Evolutionary conservation across 2,329 filamentous ascomycete species (phyloP), one percentile per base, ranked within the genome.

Genomic region (Drechslera avenae): DNA sequence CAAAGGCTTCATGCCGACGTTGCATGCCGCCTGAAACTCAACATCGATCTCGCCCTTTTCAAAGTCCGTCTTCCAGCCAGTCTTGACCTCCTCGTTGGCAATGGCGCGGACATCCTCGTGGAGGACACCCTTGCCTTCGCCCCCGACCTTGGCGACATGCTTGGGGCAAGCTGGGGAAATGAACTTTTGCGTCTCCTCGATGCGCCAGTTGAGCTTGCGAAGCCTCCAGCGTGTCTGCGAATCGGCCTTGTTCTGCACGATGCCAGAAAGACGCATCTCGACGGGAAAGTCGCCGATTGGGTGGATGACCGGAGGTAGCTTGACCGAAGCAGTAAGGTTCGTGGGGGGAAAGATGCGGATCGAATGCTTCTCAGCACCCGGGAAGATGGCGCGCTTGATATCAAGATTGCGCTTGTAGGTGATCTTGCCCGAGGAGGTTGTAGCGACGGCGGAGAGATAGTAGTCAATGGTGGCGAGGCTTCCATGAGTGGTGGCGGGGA

Each of bases 301-400:
- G 76, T 96, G 88, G 56, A 97, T 86, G 58, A 96, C 85, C 31
- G 90, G 85, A 39, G 88, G 88, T 57, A 96, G 87, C 65, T 90
- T 86, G 56, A 94, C 88, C 67, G 86, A 87, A 51, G 91, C 89
- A 60, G 90, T 92, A 66, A 99, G 87, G 76, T 96, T 94, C 61
- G 94, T 99, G 0, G 94, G 93, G 39, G 93, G 94, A 76, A 99
- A 99, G 68, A 97, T 89, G 67, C 93, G 90, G 56, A 96, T 86
- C 13, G 90, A 95, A 75, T 92, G 87, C 75, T 95, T 93, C 54
- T 95, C 91, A 45, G 83, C 81, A 40, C 91, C 89, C 2, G 90
- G 85, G 45, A 88, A 81, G 19, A 97, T 84, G 28, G 91, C 89
- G 55, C 93, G 89, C 76, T 87, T 87, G 61, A 97, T 83, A 47